phyloP scores from a whole-genome alignment of 2,329 filamentous ascomycete species.

The Orbilia ellipsospora region DNA sequence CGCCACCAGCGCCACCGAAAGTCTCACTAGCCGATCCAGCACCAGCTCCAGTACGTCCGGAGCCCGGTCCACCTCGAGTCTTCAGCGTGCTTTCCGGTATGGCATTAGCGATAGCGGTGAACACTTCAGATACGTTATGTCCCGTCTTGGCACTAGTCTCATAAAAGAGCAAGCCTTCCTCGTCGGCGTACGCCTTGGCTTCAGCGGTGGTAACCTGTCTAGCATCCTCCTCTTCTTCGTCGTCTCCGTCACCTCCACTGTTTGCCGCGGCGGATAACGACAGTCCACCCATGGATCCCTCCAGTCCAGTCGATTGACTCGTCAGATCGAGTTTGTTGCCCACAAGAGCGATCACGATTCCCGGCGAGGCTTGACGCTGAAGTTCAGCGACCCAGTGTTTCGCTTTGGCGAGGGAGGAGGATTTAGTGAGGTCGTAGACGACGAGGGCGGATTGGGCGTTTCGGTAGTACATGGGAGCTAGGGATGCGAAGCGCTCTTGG shows the following conservation, averaged over 20 bases:
- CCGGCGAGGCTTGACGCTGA: conserved; percentile 92
- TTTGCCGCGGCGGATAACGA: conserved; percentile 67
- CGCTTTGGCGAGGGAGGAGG: conserved; percentile 92
- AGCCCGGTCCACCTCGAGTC: conserved; percentile 78
- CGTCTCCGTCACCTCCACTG: conserved; percentile 64
- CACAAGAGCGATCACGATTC: conserved; percentile 95
- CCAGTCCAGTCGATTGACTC: conserved; percentile 64
- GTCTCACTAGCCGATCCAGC: conserved; percentile 69
- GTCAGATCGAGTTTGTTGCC: conserved; percentile 97
- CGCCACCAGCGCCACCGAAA: conserved; percentile 47
- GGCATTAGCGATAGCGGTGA: conserved; percentile 96
- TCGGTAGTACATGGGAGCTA: conserved; percentile 99
- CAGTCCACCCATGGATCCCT: conserved; percentile 66
- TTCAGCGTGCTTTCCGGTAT: conserved; percentile 98
- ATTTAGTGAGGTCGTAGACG: conserved; percentile 98
- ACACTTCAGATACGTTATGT: conserved; percentile 92
- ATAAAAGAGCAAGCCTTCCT: conserved; percentile 93
- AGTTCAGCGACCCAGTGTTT: conserved; percentile 99
- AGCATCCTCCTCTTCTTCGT: conserved; percentile 69
- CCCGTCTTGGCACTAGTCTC: conserved; percentile 98
- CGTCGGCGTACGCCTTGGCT: conserved; percentile 91
- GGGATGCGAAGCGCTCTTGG: conserved; percentile 94
- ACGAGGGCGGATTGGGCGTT: conserved; percentile 97
- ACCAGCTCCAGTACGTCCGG: conserved; percentile 68
- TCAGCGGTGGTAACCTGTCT: conserved; percentile 88